Base-by-base conservation (phyloP, 305 asterid species). In the Rubia peregrina region DNA sequence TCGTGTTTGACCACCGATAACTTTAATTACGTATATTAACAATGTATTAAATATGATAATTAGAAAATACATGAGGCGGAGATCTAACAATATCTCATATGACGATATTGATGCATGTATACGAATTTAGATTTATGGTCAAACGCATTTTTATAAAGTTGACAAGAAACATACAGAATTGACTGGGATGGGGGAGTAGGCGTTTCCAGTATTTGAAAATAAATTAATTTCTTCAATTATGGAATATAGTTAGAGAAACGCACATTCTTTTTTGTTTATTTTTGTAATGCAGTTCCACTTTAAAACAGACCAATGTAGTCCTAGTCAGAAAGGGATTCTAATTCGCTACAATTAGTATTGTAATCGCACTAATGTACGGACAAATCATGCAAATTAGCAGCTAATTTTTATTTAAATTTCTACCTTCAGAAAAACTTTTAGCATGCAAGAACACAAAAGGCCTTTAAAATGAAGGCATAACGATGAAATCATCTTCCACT, bases 401-500 rank as follows among this genome's bases (percentile, higher is more conserved):
- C 38, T 60, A 60, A 60, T 60, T 59, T 24, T 22, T 22, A 57
- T 22, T 57, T 57, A 57, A 14, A 17, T 43, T 74, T 74, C 24
- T 74, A 30, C 30, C 30, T 2, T 26, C 30, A 26, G 30, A 26
- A 26, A 57, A 14, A 17, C 66, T 74, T 74, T 41, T 74, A 30
- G 42, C 71, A 41, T 26, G 46, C 71, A 51, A 69, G 41, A 74
- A 79, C 68, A 75, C 21, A 44, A 43, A 67, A 71, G 61, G 74
- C 76, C 78, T 69, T 77, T 68, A 65, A 70, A 68, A 73, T 38
- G 59, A 22, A 65, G 70, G 57, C 24, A 61, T 74, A 49, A 55
- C 55, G 68, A 74, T 82, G 87, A 76, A 76, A 83, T 78, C 89
- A 83, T 69, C 75, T 57, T 83, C 89, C 94, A 88, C 89, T 83